These are phyloP conservation scores for Coniella vitis DNA, from an alignment of 2,329 filamentous ascomycete genomes.

Conservation along the genomic window DNA sequence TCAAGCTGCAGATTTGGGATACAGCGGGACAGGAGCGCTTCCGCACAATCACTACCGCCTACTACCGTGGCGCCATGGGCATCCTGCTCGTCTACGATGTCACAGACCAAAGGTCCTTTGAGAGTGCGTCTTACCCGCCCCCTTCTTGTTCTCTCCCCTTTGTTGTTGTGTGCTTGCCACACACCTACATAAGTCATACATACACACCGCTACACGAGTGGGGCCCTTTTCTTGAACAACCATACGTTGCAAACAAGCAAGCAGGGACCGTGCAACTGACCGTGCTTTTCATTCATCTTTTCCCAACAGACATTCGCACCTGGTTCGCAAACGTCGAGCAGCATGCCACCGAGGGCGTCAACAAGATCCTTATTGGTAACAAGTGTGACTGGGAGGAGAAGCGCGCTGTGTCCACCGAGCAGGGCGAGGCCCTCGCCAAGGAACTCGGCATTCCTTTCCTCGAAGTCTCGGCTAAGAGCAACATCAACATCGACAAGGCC, in stretches of 20 bases:
- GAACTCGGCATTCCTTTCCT: slow-evolving; percentile 97
- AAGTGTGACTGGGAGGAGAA: slow-evolving; percentile 99
- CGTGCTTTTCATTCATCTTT: slow-evolving; percentile 6
- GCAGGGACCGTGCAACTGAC: background rate
- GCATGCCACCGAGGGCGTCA: slow-evolving; percentile 96
- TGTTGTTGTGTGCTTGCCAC: too few relatives aligned
- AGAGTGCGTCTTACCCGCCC: slow-evolving; percentile 56
- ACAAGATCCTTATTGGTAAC: slow-evolving; percentile 99
- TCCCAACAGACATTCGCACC: slow-evolving; percentile 77
- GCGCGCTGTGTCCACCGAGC: slow-evolving; percentile 85
- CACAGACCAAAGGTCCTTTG: slow-evolving; percentile 91
- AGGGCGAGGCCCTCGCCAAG: slow-evolving; percentile 87
- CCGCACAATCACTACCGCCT: slow-evolving; percentile 96
- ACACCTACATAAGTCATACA: background rate
- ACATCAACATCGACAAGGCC: slow-evolving; percentile 99
- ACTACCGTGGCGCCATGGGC: slow-evolving; percentile 97
- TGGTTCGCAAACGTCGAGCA: slow-evolving; percentile 99
- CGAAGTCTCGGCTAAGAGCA: slow-evolving; percentile 96
- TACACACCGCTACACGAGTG: slow-evolving; percentile 7
- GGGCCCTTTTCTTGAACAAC: slow-evolving; percentile 1
- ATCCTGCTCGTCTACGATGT: slow-evolving; percentile 98
- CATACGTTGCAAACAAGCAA: background rate
- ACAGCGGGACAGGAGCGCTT: slow-evolving; percentile 98
- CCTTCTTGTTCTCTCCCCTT: background rate
- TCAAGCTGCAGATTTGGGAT: slow-evolving; percentile 99